A percentile compares a stretch with the other conserved stretches of the same genome.
Evolutionary conservation across 805 yeast species (phyloP).

Genomic region (Candida maesae): DNA sequence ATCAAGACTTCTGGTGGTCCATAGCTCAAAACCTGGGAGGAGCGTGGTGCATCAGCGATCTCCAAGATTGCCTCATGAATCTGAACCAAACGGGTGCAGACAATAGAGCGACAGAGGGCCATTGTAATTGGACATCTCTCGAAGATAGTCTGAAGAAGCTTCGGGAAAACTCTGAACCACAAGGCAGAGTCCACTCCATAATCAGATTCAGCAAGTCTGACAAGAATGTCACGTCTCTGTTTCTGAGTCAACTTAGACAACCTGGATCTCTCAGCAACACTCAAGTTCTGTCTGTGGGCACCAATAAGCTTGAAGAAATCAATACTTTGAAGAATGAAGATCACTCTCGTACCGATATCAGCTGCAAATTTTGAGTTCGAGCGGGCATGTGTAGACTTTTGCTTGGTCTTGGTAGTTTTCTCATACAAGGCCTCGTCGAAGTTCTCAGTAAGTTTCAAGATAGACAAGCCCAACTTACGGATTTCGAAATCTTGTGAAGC

Average conservation of each 20-base stretch:
- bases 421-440: constrained; percentile 81
- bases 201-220: constrained; percentile 80
- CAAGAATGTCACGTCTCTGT: constrained; percentile 62
- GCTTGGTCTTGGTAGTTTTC: constrained; percentile 30
- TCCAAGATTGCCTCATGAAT: constrained; percentile 67
- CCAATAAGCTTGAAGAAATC: constrained; percentile 65
- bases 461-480: constrained; percentile 70
- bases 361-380: constrained; percentile 69
- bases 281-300: constrained; percentile 43
- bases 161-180: constrained; percentile 91
- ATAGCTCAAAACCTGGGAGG: constrained; percentile 24
- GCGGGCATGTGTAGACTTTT: constrained; percentile 39
- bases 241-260: constrained; percentile 55
- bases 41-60: constrained; percentile 42
- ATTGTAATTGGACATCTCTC: constrained; percentile 87
- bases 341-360: constrained; percentile 69
- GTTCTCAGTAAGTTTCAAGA: constrained; percentile 73
- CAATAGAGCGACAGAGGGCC: constrained; percentile 87
- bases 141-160: constrained; percentile 64
- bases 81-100: constrained; percentile 84
- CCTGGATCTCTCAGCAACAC: constrained; percentile 76
- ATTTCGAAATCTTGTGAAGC: constrained; percentile 81
- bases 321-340: constrained; percentile 68
- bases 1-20: constrained; percentile 66
- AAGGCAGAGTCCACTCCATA: constrained; percentile 94